Conservation (phyloP, 441 rosid genomes). For the Adansonia gregorii region DNA sequence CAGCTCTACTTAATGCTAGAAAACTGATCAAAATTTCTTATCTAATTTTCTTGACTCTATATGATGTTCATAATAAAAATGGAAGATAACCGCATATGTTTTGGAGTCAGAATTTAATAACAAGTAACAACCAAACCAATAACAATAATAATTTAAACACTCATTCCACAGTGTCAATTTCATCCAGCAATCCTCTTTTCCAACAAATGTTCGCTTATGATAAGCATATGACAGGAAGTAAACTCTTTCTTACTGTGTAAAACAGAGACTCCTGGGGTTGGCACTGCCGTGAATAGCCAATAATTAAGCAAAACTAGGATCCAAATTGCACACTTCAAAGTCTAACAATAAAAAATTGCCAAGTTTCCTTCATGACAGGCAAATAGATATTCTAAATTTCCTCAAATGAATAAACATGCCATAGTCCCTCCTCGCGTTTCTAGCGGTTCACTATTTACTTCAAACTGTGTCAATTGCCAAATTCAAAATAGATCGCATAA, state of each 20-base stretch:
- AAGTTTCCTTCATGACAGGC: slow-evolving; percentile 2
- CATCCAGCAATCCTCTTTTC: not conserved
- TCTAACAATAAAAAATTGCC: not conserved
- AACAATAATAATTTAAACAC: slow-evolving; percentile 18
- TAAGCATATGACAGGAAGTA: not conserved
- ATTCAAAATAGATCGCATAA: not conserved
- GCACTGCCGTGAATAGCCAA: not conserved
- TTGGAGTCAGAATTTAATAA: slow-evolving; percentile 8
- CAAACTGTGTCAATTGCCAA: not conserved
- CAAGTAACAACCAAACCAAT: not conserved
- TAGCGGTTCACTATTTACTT: not conserved
- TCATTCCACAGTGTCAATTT: not conserved
- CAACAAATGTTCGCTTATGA: not conserved
- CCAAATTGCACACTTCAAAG: slow-evolving; percentile 3
- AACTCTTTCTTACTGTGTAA: not conserved
- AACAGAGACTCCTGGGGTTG: not conserved
- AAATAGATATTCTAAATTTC: slow-evolving; percentile 13
- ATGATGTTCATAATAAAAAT: not conserved
- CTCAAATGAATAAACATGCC: not conserved
- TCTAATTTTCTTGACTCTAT: not conserved
- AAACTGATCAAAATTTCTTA: not conserved
- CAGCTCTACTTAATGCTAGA: slow-evolving; percentile 16
- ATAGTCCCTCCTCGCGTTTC: not conserved
- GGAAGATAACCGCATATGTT: not conserved
- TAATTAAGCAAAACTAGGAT: slow-evolving; percentile 16